Conservation (phyloP, 305 asterid species). For the Plantago lanceolata region DNA sequence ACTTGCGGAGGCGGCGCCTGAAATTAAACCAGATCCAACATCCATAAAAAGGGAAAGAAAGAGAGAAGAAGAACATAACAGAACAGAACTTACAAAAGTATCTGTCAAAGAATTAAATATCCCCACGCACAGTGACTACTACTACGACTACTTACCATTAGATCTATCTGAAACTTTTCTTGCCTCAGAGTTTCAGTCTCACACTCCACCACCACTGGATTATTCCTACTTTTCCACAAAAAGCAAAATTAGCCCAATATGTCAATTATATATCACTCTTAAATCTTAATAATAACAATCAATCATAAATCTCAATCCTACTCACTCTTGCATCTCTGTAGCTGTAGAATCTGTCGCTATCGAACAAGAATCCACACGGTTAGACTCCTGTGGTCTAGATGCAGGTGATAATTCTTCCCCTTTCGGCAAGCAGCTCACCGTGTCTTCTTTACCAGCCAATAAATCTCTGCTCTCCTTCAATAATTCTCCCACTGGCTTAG, state of each 20-base stretch:
- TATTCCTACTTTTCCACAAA: constrained; percentile 30
- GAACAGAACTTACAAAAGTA: neutral
- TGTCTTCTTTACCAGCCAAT: constrained; percentile 39
- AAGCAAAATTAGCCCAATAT: constrained; percentile 1
- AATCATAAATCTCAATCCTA: constrained; percentile 18
- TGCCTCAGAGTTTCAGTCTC: constrained; percentile 36
- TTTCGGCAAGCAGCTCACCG: constrained; percentile 37
- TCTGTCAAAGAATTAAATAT: neutral
- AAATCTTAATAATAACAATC: neutral
- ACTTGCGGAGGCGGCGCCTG: constrained; percentile 90
- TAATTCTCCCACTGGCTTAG: constrained; percentile 39
- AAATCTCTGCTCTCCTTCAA: constrained; percentile 36
- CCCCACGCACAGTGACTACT: neutral
- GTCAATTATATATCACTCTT: neutral
- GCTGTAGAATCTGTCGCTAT: constrained; percentile 33
- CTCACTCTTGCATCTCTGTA: constrained; percentile 52
- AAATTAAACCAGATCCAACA: constrained; percentile 18
- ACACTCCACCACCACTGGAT: constrained; percentile 14
- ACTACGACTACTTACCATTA: constrained; percentile 47
- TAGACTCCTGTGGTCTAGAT: constrained; percentile 38
- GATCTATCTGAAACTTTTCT: constrained; percentile 54
- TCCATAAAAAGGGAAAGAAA: constrained; percentile 11
- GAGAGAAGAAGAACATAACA: neutral
- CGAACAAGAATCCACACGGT: constrained; percentile 35
- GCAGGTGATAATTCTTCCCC: constrained; percentile 44